Conservation (phyloP, 257 asterid species). For the Craterostigma plantagineum region DNA sequence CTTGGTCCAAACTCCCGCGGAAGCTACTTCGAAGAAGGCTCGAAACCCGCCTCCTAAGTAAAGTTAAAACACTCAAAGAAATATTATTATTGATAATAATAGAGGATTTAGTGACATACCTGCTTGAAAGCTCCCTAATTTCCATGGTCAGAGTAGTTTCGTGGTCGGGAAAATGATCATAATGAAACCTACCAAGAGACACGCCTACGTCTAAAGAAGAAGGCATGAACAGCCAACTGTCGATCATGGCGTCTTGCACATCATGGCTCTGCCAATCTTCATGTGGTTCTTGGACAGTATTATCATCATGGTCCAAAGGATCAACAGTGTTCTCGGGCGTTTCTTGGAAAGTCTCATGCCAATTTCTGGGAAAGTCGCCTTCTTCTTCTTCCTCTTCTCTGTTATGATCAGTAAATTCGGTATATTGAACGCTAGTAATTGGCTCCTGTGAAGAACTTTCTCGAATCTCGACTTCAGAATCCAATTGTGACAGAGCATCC, state of each 20-base stretch:
- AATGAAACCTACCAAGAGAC: too few species aligned
- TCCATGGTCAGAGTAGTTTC: constrained; percentile 53
- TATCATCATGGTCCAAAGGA: too few species aligned
- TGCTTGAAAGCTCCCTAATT: constrained; percentile 70
- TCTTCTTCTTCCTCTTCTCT: constrained; percentile 18
- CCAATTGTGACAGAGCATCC: constrained; percentile 23
- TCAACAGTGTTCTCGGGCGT: constrained; percentile 12
- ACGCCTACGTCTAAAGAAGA: constrained; percentile 11
- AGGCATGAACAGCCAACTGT: constrained; percentile 55
- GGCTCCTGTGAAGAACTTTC: constrained; percentile 10
- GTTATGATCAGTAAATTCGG: constrained; percentile 18
- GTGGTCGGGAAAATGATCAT: constrained; percentile 20
- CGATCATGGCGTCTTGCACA: too few species aligned
- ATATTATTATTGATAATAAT: background rate
- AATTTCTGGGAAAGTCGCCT: constrained; percentile 9
- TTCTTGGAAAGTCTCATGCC: constrained; percentile 26
- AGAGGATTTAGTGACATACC: constrained; percentile 19
- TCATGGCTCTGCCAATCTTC: too few species aligned
- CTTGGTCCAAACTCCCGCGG: constrained; percentile 64
- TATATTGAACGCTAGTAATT: constrained; percentile 9
- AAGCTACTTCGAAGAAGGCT: constrained; percentile 80
- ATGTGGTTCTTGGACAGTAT: constrained; percentile 17
- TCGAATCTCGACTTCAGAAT: constrained; percentile 19
- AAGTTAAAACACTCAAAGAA: background rate
- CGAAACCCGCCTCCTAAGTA: constrained; percentile 67